Percentiles rank a stretch among this genome's conserved stretches.
Conservation (phyloP, 2,329 filamentous ascomycete species). For the Fusarium ramigenum region DNA sequence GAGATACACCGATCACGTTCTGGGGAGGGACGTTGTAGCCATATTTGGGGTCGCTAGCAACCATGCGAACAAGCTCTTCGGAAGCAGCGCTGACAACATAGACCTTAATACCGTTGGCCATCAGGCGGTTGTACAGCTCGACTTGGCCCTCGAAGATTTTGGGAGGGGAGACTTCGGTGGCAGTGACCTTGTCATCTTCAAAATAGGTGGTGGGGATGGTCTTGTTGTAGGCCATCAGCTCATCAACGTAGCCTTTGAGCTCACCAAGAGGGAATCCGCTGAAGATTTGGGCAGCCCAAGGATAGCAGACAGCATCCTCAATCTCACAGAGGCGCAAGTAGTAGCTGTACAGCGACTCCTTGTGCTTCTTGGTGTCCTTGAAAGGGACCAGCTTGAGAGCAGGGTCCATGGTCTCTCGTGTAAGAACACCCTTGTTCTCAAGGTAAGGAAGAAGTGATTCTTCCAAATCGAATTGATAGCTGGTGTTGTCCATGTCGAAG, state of each 20-base stretch:
- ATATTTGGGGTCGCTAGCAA: constrained; percentile 55
- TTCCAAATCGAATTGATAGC: constrained; percentile 54
- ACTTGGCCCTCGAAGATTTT: constrained; percentile 52
- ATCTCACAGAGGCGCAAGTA: constrained; percentile 55
- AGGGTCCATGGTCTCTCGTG: constrained; percentile 53
- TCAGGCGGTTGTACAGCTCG: constrained; percentile 56
- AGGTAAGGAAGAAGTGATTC: constrained; percentile 56
- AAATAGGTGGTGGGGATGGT: constrained; percentile 51
- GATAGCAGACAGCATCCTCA: constrained; percentile 54
- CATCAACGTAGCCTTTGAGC: constrained; percentile 57
- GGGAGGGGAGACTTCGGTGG: constrained; percentile 47
- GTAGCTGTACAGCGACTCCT: constrained; percentile 57
- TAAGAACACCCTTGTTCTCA: constrained; percentile 53
- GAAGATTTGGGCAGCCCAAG: constrained; percentile 54
- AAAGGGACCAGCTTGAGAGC: constrained; percentile 54
- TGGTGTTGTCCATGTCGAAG: constrained; percentile 59
- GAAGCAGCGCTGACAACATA: constrained; percentile 54
- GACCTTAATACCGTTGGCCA: constrained; percentile 54
- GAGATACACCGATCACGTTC: constrained; percentile 56
- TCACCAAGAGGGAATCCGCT: constrained; percentile 55
- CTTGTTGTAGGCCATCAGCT: constrained; percentile 55
- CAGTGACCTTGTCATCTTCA: constrained; percentile 45
- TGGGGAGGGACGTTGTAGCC: constrained; percentile 56
- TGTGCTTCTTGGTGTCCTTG: constrained; percentile 50
- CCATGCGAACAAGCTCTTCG: constrained; percentile 58